Conservation (phyloP, 2,329 filamentous ascomycete species). For the Aspergillus ibericus region DNA sequence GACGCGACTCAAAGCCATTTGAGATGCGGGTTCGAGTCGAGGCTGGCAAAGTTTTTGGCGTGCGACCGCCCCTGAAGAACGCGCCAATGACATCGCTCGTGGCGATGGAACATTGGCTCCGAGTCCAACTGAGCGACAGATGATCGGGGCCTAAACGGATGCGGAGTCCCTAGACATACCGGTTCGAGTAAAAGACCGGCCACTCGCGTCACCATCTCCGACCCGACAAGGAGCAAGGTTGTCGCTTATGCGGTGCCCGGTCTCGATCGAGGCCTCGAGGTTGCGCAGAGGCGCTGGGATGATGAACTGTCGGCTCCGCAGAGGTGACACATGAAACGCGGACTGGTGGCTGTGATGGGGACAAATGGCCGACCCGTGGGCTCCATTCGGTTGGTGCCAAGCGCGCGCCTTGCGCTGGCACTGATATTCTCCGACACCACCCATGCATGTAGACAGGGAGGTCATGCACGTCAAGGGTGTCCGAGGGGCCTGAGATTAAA, state of each 20-base stretch:
- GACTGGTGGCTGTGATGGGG: constrained; percentile 2
- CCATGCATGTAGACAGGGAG: constrained; percentile 17
- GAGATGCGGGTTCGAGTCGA: constrained; percentile 13
- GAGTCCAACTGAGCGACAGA: constrained; percentile 9
- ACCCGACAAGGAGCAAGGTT: not conserved
- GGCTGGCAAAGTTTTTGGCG: constrained; percentile 17
- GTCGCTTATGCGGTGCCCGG: not conserved
- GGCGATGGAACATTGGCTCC: constrained; percentile 1
- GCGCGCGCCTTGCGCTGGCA: not conserved
- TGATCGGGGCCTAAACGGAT: constrained; percentile 11
- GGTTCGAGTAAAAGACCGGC: not conserved
- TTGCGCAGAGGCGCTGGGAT: not conserved
- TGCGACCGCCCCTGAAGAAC: constrained; percentile 10
- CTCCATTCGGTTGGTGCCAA: constrained; percentile 1
- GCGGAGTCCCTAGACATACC: constrained; percentile 13
- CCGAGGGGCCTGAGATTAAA: constrained; percentile 10
- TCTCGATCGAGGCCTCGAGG: not conserved
- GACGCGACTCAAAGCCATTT: constrained; percentile 11
- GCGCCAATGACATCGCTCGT: constrained; percentile 15
- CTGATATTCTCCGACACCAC: constrained; percentile 3
- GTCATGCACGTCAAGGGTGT: constrained; percentile 24
- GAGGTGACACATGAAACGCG: not conserved
- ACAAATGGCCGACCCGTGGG: not conserved
- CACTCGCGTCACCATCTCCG: not conserved
- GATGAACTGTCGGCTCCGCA: not conserved